These are phyloP conservation scores for Podila minutissima DNA, from an alignment of 192 early-diverging fungal species.

Conservation along the genomic window DNA sequence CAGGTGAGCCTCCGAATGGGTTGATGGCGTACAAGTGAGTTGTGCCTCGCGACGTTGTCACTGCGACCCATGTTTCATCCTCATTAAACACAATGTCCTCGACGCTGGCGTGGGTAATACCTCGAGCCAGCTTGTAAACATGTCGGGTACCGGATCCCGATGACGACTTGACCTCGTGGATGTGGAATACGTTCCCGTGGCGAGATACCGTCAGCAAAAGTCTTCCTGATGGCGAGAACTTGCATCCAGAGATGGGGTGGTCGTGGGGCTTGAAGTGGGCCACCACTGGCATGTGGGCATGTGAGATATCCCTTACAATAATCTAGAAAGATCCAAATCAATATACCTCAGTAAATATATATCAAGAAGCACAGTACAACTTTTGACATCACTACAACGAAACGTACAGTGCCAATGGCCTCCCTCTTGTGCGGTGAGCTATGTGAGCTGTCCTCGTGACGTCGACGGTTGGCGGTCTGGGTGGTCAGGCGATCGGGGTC, in stretches of 20 bases:
- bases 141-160: constrained; percentile 49
- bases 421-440: constrained; percentile 37
- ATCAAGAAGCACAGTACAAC: background rate
- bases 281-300: constrained; percentile 55
- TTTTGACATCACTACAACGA: background rate
- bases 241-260: constrained; percentile 68
- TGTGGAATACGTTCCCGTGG: constrained; percentile 78
- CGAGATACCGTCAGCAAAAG: constrained; percentile 75
- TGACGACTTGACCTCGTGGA: constrained; percentile 65
- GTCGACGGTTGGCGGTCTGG: constrained; percentile 8
- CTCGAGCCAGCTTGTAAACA: constrained; percentile 81
- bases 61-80: constrained; percentile 80
- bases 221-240: constrained; percentile 73
- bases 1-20: constrained; percentile 67
- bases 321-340: constrained; percentile 34
- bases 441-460: constrained; percentile 42
- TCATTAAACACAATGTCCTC: constrained; percentile 74
- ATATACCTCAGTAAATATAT: background rate
- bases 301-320: constrained; percentile 61
- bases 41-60: constrained; percentile 78
- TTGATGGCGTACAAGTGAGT: constrained; percentile 79
- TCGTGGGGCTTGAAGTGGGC: constrained; percentile 80
- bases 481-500: constrained; percentile 25
- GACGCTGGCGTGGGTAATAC: constrained; percentile 79
- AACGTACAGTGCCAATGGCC: constrained; percentile 53